These are phyloP conservation scores for Cyclospora cayetanensis DNA, from an alignment of 169 alveolate species.

Conservation along the genomic window DNA sequence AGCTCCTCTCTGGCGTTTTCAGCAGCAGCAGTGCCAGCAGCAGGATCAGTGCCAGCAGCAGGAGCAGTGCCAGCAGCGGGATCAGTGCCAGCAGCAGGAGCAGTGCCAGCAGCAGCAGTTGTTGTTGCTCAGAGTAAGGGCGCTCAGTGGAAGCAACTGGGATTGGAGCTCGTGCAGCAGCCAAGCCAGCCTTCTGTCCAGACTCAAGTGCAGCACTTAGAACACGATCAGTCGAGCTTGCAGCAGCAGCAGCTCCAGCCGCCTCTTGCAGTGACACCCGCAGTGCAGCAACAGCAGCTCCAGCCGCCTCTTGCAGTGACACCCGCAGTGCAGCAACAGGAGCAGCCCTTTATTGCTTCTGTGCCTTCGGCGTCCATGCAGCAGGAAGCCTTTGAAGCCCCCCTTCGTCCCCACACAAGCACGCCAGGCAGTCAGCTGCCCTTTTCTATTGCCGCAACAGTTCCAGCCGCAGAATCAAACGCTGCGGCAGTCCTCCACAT, in stretches of 20 bases:
- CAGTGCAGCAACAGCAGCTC: background rate
- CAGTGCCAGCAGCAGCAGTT: background rate
- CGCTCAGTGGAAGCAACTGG: too few relatives aligned
- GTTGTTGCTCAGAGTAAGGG: too few relatives aligned
- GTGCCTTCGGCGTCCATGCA: background rate
- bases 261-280: background rate
- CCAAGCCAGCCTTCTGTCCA: too few relatives aligned
- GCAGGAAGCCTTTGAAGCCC: background rate
- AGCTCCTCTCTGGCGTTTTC: too few relatives aligned
- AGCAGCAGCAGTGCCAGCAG: background rate
- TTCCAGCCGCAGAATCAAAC: background rate
- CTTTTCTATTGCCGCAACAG: background rate
- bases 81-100: too few relatives aligned
- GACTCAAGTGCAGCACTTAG: background rate
- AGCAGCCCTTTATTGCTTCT: background rate
- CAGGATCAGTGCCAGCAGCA: background rate
- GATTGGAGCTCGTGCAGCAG: too few relatives aligned
- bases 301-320: background rate
- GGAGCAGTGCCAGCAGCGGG: constrained; percentile 42
- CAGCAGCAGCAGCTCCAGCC: constrained; percentile 29
- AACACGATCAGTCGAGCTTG: background rate
- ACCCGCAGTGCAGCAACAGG: background rate
- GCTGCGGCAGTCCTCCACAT: background rate
- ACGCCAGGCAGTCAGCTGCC: background rate
- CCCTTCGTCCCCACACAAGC: background rate